phyloP scores from a whole-genome alignment of 2,329 filamentous ascomycete genomes.

The Akanthomyces dipterigenus region DNA sequence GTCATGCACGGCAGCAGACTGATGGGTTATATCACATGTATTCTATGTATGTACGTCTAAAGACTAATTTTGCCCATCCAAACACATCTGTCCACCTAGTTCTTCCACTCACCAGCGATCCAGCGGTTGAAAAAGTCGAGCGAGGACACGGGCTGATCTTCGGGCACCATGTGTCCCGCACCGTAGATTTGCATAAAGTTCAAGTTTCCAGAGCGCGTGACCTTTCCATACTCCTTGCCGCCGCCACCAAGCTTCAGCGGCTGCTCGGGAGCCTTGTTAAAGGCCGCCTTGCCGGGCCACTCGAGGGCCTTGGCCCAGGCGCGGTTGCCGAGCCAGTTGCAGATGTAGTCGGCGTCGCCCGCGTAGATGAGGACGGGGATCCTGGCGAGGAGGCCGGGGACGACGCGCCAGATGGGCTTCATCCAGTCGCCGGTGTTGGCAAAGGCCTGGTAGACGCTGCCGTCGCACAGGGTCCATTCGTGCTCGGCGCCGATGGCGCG shows the following conservation, averaged over 20 bases:
- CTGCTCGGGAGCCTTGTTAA: slow-evolving; percentile 63
- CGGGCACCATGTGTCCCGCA: slow-evolving; percentile 15
- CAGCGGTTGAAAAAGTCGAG: slow-evolving; percentile 16
- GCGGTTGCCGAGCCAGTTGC: slow-evolving; percentile 98
- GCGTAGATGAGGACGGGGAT: slow-evolving; percentile 95
- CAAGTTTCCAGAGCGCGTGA: slow-evolving; percentile 12
- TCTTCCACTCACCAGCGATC: slow-evolving; percentile 14
- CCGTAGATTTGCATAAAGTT: slow-evolving; percentile 14
- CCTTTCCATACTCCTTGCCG: slow-evolving; percentile 19
- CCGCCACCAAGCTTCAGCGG: slow-evolving; percentile 55
- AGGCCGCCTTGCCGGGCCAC: slow-evolving; percentile 81
- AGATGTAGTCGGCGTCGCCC: slow-evolving; percentile 81
- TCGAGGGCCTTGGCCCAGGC: slow-evolving; percentile 92
- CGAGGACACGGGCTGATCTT: slow-evolving; percentile 12
- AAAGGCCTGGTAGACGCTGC: slow-evolving; percentile 98
- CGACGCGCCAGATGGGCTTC: slow-evolving; percentile 90
- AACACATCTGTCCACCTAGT: neutral
- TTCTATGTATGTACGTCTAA: slow-evolving; percentile 3
- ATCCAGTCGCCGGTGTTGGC: slow-evolving; percentile 97
- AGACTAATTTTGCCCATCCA: neutral
- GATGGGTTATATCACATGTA: neutral
- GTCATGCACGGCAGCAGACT: neutral
- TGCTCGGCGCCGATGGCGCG: slow-evolving; percentile 88
- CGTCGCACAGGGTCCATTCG: slow-evolving; percentile 95
- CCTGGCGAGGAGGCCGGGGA: slow-evolving; percentile 79